Percentiles rank a stretch among this genome's conserved stretches.
Evolutionary conservation across 257 asterid species (phyloP).

Genomic region (Solanum dulcamara): DNA sequence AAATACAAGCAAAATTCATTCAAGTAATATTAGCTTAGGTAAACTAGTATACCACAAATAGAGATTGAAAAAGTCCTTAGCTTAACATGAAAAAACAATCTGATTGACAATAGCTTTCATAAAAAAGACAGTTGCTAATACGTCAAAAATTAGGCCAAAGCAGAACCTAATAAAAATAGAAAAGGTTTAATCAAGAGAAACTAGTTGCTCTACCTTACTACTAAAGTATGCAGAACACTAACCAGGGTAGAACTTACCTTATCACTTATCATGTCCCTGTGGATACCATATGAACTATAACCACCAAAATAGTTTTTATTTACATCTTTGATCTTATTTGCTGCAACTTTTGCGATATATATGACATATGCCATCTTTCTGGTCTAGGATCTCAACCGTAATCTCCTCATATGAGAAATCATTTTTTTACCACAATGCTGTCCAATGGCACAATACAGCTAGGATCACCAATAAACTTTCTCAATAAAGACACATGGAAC

Average conservation of each 20-base stretch:
- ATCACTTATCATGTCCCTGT: constrained; percentile 94
- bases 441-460: no score
- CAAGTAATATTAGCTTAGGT: not conserved
- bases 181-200: not conserved
- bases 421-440: no score
- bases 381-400: no score
- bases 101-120: not conserved
- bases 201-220: not conserved
- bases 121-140: not conserved
- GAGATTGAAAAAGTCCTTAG: not conserved
- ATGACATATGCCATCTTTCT: no score
- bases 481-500: no score
- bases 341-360: constrained; percentile 17
- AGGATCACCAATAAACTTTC: no score
- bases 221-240: not conserved
- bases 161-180: not conserved
- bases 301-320: constrained; percentile 71
- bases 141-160: not conserved
- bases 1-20: not conserved
- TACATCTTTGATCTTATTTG: constrained; percentile 28
- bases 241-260: constrained; percentile 40
- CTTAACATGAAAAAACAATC: not conserved
- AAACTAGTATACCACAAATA: not conserved
- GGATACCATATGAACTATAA: constrained; percentile 88
- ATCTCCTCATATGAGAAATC: no score